Base-by-base conservation (phyloP, 805 yeast genomes). In the Wickerhamiella sorbophila region DNA sequence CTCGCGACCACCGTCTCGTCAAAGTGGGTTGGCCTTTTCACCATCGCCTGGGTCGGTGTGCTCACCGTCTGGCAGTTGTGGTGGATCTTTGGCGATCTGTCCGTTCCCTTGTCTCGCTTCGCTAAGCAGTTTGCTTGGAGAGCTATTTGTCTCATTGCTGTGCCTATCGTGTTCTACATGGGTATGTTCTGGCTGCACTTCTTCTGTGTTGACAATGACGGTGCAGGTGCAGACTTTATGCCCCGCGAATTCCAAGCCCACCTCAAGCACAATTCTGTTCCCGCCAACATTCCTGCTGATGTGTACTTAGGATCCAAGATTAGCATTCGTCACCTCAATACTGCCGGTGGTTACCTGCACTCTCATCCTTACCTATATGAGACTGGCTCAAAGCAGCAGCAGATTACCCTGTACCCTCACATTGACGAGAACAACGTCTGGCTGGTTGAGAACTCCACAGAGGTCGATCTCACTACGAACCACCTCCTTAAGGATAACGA, bases 311-410 rank as follows among this genome's bases (percentile, higher is more conserved):
- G 95, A 9, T 73, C 87, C 36, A 66, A 73, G 0, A 68, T 88
- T 19, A 72, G 82, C 16, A 48, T 88, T 26, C 77, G 88, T 48
- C 95, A 88, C 58, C 55, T 62, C 21, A 69, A 72, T 42, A 74
- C 83, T 1, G 55, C 75, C 41, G 94, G 91, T 17, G 78, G 78
- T 1, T 88, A 84, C 57, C 63, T 88, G 47, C 94, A 85, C 58
- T 81, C 97, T 2, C 96, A 87, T 58, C 56, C 61, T 17, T 72
- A 66, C 39, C 62, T 63, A 33, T 91, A 87, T 59, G 97, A 97
- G 32, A 67, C 86, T 51, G 79, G 97, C 58, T 91, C 91, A 56
- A 95, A 87, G 46, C 96, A 91, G 45, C 97, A 91, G 66, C 95
- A 87, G 64, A 94, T 91, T 36, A 86, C 96, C 3, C 79, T 83